Evolutionary conservation across 306 rosid species (phyloP).

Genomic region (Citrullus mucosospermus): DNA sequence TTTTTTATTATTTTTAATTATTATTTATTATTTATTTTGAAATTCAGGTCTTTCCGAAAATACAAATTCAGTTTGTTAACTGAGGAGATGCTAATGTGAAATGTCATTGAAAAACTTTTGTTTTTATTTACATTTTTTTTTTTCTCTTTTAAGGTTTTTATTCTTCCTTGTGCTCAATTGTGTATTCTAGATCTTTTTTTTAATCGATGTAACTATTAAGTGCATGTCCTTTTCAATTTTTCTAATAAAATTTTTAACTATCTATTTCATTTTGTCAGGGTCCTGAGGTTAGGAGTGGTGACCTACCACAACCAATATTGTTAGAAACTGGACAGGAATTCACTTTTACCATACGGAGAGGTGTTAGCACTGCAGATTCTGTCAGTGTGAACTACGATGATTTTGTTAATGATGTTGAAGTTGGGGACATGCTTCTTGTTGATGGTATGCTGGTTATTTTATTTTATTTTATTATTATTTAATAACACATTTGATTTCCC

Average conservation of each 20-base stretch:
- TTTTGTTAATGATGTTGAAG: slow-evolving; percentile 82
- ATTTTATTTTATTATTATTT: no score
- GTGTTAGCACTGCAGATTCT: slow-evolving; percentile 65
- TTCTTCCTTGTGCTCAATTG: background rate
- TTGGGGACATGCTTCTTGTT: slow-evolving; percentile 80
- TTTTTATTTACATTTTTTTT: background rate
- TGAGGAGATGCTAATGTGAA: background rate
- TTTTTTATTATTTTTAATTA: no score
- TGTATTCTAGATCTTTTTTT: background rate
- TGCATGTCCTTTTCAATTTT: background rate
- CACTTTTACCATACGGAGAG: slow-evolving; percentile 76
- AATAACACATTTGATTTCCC: background rate
- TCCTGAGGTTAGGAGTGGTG: slow-evolving; percentile 96
- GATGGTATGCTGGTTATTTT: slow-evolving; percentile 35
- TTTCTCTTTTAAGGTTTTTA: background rate
- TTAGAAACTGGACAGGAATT: slow-evolving; percentile 64
- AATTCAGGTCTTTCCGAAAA: background rate
- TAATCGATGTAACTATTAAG: background rate
- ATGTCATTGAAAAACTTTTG: background rate
- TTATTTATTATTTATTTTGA: background rate
- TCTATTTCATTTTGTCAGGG: slow-evolving; percentile 33
- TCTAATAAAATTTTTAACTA: background rate
- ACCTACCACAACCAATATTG: slow-evolving; percentile 63
- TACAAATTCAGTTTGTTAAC: background rate
- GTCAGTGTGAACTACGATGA: slow-evolving; percentile 95